Base-by-base conservation (phyloP, 768 basidiomycete genomes). In the Mycena albidolilacea region DNA sequence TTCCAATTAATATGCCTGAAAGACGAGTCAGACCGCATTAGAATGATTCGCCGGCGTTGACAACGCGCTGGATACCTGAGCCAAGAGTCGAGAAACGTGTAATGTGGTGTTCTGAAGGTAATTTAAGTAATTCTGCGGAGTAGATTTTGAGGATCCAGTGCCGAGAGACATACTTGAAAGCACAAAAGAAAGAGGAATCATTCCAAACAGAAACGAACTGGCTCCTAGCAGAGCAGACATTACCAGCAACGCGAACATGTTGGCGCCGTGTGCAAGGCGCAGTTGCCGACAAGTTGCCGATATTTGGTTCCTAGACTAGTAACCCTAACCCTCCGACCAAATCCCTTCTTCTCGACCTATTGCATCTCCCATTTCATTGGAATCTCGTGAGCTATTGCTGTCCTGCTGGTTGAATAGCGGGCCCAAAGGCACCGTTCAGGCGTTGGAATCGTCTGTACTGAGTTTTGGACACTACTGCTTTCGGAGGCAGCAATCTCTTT, bases 1-100 rank as follows among this genome's bases (percentile, higher is more conserved):
- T 93, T 5, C 97, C 97, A 15, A 98, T 87, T 19, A 99, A 87
- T 12, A 98, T 84, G 12, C 97, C 97, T 9, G 93, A 93, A 12
- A 95, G 48, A 35, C 93, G 9, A 87, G 83, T 81, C 85, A 81
- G 71, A 87, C 84, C 50, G 84, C 75, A 75, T 87, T 85, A 77
- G 64, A 75, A 46, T 17, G 76, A 17, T 19, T 35, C 9, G 50
- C 67, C 39, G 35, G 23, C 23, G 21, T 19, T 37, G 21, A 14
- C 23, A 67, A 44, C 46, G 39, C 7, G 59, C 21, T 65, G 64
- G 55, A 66, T 41, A 67, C 62, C 46, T 64, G 63, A 69, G 71
- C 63, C 75, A 68, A 69, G 41, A 52, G 69, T 69, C 41, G 48
- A 64, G 62, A 70, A 61, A 57, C 62, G 44, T 72, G 71, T 65